These are phyloP conservation scores for Sporisorium sorghi DNA, from an alignment of 1,284 basidiomycete species.

Conservation along the genomic window DNA sequence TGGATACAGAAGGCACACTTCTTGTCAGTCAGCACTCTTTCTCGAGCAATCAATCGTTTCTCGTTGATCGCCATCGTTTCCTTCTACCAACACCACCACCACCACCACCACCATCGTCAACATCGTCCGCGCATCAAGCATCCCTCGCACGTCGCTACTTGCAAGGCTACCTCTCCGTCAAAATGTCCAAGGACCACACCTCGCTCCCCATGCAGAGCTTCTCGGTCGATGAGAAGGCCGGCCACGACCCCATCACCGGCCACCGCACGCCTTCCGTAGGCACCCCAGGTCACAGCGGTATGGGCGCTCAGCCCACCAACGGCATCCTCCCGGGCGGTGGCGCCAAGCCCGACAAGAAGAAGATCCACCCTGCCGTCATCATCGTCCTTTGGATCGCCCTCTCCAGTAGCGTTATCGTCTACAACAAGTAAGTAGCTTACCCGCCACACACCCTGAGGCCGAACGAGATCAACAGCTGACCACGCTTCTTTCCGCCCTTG, in stretches of 20 bases:
- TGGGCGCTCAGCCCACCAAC: conserved; percentile 41
- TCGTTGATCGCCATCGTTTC: not conserved
- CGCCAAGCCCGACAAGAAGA: conserved; percentile 57
- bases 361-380: conserved; percentile 74
- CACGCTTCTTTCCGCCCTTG: not conserved
- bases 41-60: too few species aligned
- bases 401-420: conserved; percentile 90
- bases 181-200: conserved; percentile 63
- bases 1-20: too few species aligned
- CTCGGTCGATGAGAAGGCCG: conserved; percentile 63
- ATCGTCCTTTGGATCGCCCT: conserved; percentile 91
- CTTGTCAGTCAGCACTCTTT: not conserved
- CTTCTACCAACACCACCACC: conserved; percentile 17
- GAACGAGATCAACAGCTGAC: not conserved
- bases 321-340: conserved; percentile 58
- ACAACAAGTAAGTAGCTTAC: conserved; percentile 75
- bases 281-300: conserved; percentile 52
- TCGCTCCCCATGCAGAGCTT: conserved; percentile 61
- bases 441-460: too few species aligned
- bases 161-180: not conserved
- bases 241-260: conserved; percentile 63
- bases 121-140: not conserved
- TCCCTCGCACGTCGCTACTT: conserved; percentile 3
- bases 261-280: conserved; percentile 57
- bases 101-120: not conserved